Conservation (phyloP, 768 basidiomycete genomes). For the Polyporus arcularius region DNA sequence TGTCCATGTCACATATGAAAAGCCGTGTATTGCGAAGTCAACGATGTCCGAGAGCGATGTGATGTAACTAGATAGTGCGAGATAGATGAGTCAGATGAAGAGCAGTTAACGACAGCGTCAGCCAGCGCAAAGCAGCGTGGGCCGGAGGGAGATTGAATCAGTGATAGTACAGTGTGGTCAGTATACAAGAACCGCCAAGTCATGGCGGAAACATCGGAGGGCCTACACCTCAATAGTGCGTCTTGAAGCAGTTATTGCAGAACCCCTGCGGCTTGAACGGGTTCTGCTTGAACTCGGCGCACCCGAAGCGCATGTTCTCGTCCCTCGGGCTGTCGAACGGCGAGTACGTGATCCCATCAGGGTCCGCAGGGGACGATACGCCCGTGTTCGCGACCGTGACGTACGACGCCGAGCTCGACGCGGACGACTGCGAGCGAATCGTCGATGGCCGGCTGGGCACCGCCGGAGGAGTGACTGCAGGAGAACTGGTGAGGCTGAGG, state of each 20-base stretch:
- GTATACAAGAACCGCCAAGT: too few species aligned
- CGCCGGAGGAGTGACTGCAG: conserved; percentile 11
- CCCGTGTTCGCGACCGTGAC: conserved; percentile 41
- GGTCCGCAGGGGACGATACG: neutral
- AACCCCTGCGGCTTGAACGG: conserved; percentile 65
- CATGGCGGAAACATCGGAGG: too few species aligned
- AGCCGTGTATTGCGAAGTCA: too few species aligned
- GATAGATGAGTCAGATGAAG: too few species aligned
- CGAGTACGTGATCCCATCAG: conserved; percentile 37
- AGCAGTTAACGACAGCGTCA: too few species aligned
- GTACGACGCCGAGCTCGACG: conserved; percentile 36
- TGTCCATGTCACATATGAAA: too few species aligned
- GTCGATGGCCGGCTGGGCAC: conserved; percentile 23
- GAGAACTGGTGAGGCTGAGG: conserved; percentile 10
- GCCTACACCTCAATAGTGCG: conserved; percentile 33
- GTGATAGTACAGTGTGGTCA: too few species aligned
- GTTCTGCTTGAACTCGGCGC: conserved; percentile 63
- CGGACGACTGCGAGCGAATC: conserved; percentile 21
- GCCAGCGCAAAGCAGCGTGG: too few species aligned
- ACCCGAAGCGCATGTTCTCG: conserved; percentile 34
- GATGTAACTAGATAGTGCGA: too few species aligned
- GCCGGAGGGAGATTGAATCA: too few species aligned
- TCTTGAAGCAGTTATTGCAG: conserved; percentile 67
- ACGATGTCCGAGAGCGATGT: too few species aligned
- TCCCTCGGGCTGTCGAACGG: conserved; percentile 70